A percentile compares a stretch with the other conserved stretches of the same genome.
Evolutionary conservation across 768 basidiomycete genomes (phyloP).

Genomic region (Amanita muscaria): DNA sequence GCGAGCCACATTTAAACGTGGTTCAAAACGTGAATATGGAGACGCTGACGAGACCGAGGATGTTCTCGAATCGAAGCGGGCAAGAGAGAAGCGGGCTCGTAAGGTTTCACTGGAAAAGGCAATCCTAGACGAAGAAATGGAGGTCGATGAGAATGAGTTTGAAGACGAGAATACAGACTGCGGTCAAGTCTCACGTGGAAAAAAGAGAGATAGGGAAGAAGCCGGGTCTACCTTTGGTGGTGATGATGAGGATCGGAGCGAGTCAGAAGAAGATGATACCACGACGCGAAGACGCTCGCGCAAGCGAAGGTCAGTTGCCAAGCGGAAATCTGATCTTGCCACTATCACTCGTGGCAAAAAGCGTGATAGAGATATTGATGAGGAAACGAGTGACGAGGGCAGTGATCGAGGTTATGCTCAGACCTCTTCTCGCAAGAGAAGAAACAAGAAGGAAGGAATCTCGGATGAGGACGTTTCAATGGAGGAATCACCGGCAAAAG

Average conservation of each 20-base stretch:
- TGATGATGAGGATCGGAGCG: constrained; percentile 40
- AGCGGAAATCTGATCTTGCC: constrained; percentile 40
- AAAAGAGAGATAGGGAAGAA: constrained; percentile 70
- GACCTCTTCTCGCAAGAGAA: constrained; percentile 39
- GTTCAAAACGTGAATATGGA: constrained; percentile 41
- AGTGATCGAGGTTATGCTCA: constrained; percentile 23
- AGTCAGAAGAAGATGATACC: constrained; percentile 28
- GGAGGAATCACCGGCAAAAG: constrained; percentile 43
- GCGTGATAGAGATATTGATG: constrained; percentile 51
- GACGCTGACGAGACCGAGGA: constrained; percentile 39
- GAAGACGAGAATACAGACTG: constrained; percentile 35
- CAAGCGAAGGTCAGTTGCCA: constrained; percentile 49
- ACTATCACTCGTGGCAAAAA: constrained; percentile 46
- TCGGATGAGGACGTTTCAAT: constrained; percentile 34
- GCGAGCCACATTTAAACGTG: constrained; percentile 24
- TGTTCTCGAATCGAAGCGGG: constrained; percentile 22
- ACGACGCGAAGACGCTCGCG: constrained; percentile 39
- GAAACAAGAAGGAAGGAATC: constrained; percentile 32
- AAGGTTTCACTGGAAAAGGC: constrained; percentile 41
- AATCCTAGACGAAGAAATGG: constrained; percentile 33
- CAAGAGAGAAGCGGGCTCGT: constrained; percentile 46
- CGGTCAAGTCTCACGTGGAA: constrained; percentile 39
- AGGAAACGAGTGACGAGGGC: constrained; percentile 34
- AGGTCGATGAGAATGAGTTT: constrained; percentile 36
- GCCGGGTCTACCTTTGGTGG: constrained; percentile 65